Evolutionary conservation across 2,329 filamentous ascomycete genomes (phyloP), one percentile per base, ranked within the genome.

Genomic region (Ascochyta fabae): DNA sequence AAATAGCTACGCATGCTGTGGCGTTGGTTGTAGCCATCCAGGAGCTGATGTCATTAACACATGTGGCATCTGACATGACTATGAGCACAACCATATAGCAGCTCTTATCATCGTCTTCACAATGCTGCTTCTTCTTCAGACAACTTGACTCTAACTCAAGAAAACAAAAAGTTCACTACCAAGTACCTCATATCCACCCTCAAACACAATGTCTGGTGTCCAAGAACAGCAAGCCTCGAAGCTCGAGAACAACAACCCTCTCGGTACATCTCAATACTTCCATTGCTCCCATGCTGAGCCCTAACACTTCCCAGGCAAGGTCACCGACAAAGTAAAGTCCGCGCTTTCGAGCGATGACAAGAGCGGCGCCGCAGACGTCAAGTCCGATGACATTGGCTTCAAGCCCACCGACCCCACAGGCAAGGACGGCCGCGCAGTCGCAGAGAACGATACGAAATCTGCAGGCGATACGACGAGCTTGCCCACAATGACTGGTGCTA

Each of bases 371-470:
- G 27, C 49, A 10, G 19, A 47, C 35, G 29, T 46, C n/a, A 41
- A 47, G 42, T 53, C 42, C 29, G 49, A 53, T 36, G 36, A 41
- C 29, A 53, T 53, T 27, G 46, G 46, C 50, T 48, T 48, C 43
- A 47, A 48, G 38, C 50, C 50, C 16, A 53, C 43, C 12, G 43
- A 47, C 23, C 29, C 42, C 6, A 46, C 22, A 2, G 43, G 31
- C 43, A 48, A 53, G 36, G 43, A 53, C 31, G 38, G 50, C 24
- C 36, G 31, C n/a, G 43, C 43, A 33, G 43, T 53, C 23, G 36
- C 50, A 42, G 43, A 53, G 24, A 42, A 48, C 26, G 51, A 53
- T n/a, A 27, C n/a, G 8, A 48, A 36, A 1, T 38, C 44, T 6
- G 44, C 50, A n/a, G 44, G 38, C 12, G 38, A 53, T 12, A 48